These are phyloP conservation scores for Clonostachys rhizophaga DNA, from an alignment of 2,329 filamentous ascomycete genomes.

Conservation along the genomic window DNA sequence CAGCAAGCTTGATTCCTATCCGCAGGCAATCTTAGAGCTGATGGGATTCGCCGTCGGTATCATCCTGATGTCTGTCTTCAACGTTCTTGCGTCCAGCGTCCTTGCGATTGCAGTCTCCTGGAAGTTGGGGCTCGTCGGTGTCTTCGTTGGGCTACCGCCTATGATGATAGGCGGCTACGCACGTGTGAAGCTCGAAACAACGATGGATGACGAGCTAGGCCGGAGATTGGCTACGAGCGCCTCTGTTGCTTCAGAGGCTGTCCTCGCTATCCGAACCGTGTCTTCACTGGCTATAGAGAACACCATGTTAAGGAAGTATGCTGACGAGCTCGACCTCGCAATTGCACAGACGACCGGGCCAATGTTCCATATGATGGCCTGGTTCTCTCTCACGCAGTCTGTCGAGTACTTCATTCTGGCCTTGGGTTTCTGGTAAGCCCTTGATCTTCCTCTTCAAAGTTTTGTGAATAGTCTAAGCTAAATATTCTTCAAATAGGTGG, in stretches of 20 bases:
- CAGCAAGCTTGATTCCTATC: slow-evolving; percentile 26
- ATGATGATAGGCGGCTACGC: slow-evolving; percentile 27
- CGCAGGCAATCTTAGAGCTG: slow-evolving; percentile 30
- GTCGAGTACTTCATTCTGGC: slow-evolving; percentile 18
- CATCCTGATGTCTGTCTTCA: slow-evolving; percentile 29
- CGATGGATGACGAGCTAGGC: slow-evolving; percentile 26
- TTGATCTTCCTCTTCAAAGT: neutral
- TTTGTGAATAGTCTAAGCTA: neutral
- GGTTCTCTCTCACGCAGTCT: slow-evolving; percentile 13
- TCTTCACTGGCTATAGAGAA: slow-evolving; percentile 35
- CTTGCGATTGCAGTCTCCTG: slow-evolving; percentile 38
- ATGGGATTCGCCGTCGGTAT: slow-evolving; percentile 35
- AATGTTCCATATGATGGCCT: slow-evolving; percentile 12
- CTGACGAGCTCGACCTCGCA: slow-evolving; percentile 19
- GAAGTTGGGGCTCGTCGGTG: slow-evolving; percentile 43
- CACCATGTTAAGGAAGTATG: slow-evolving; percentile 20
- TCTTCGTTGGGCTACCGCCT: slow-evolving; percentile 32
- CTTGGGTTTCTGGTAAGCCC: slow-evolving; percentile 18
- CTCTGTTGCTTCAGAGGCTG: slow-evolving; percentile 35
- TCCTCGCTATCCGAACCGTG: slow-evolving; percentile 31
- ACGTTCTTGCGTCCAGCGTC: slow-evolving; percentile 28
- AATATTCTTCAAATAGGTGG: slow-evolving; percentile 7
- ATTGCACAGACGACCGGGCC: slow-evolving; percentile 5
- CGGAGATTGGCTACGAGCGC: slow-evolving; percentile 27
- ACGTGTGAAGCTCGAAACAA: slow-evolving; percentile 31